Evolutionary conservation across 2,329 filamentous ascomycete species (phyloP).

Genomic region (Talaromyces sp.): DNA sequence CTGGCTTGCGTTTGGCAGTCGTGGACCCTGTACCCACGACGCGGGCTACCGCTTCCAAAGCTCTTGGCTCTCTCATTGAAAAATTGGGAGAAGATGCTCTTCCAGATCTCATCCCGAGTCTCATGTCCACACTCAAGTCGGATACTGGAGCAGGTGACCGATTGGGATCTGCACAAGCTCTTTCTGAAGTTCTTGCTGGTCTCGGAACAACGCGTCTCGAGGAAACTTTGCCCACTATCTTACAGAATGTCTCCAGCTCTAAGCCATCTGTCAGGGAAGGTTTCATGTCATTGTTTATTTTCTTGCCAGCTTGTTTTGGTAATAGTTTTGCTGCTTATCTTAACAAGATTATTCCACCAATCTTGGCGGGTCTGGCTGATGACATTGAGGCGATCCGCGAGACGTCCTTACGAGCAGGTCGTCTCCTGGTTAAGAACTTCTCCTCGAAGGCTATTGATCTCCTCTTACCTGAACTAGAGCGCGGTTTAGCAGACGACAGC

Average conservation of each 20-base stretch:
- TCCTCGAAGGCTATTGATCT: constrained; percentile 91
- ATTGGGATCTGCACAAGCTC: constrained; percentile 90
- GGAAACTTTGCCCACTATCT: constrained; percentile 90
- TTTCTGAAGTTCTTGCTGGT: constrained; percentile 92
- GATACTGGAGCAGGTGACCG: constrained; percentile 95
- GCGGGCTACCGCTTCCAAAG: constrained; percentile 90
- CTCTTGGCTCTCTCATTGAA: constrained; percentile 91
- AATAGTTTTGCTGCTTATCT: constrained; percentile 98
- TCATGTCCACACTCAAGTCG: constrained; percentile 97
- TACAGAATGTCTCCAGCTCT: constrained; percentile 90
- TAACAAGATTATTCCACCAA: constrained; percentile 89
- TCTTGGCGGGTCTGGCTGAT: constrained; percentile 88
- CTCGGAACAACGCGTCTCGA: constrained; percentile 87
- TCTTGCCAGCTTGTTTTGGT: constrained; percentile 96
- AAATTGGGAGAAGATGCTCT: constrained; percentile 96
- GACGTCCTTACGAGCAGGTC: constrained; percentile 88
- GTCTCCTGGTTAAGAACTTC: constrained; percentile 96
- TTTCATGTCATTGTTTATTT: constrained; percentile 99
- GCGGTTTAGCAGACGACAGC: constrained; percentile 93
- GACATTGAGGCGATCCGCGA: constrained; percentile 95
- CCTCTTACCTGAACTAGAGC: constrained; percentile 87
- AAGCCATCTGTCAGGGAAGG: constrained; percentile 90
- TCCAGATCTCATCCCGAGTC: constrained; percentile 91
- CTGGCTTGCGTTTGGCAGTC: constrained; percentile 79
- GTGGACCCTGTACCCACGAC: constrained; percentile 97